phyloP scores from a whole-genome alignment of 352 stramenopile genomes.

The Pythium dissotocum region DNA sequence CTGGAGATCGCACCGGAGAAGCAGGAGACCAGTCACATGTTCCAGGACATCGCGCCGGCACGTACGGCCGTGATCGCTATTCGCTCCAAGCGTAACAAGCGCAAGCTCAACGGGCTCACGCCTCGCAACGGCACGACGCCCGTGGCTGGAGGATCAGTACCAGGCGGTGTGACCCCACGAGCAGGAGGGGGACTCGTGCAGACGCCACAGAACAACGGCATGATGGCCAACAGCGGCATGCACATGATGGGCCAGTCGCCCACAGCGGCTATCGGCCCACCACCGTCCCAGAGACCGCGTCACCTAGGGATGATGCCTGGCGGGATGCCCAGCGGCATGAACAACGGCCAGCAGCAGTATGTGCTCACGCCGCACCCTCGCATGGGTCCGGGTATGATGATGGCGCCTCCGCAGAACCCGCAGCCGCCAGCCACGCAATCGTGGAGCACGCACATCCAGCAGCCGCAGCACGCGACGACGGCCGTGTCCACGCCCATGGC shows the following conservation, averaged over 20 bases:
- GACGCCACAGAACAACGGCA: background rate
- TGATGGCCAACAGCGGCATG: slow-evolving; percentile 12
- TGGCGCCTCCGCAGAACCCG: slow-evolving; percentile 30
- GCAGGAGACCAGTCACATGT: slow-evolving; percentile 78
- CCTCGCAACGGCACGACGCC: slow-evolving; percentile 23
- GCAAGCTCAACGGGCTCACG: slow-evolving; percentile 59
- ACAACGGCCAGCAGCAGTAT: slow-evolving; percentile 9
- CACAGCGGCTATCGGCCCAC: background rate
- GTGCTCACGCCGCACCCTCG: slow-evolving; percentile 28
- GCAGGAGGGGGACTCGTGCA: slow-evolving; percentile 4
- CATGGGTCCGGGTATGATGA: slow-evolving; percentile 32
- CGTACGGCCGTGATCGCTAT: slow-evolving; percentile 90
- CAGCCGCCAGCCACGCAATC: slow-evolving; percentile 27
- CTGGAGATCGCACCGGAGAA: slow-evolving; percentile 90
- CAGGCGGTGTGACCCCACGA: slow-evolving; percentile 10
- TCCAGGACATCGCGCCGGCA: slow-evolving; percentile 89
- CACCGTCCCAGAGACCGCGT: slow-evolving; percentile 21
- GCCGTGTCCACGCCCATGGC: slow-evolving; percentile 28
- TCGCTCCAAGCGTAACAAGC: slow-evolving; percentile 95
- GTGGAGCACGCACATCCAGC: slow-evolving; percentile 55
- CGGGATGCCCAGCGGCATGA: background rate
- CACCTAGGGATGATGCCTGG: slow-evolving; percentile 23
- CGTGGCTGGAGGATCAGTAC: background rate
- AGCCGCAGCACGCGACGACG: slow-evolving; percentile 30
- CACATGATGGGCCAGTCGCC: slow-evolving; percentile 22